These are phyloP conservation scores for Microcyclospora tardicrescens DNA, from an alignment of 2,329 filamentous ascomycete species.

Conservation along the genomic window DNA sequence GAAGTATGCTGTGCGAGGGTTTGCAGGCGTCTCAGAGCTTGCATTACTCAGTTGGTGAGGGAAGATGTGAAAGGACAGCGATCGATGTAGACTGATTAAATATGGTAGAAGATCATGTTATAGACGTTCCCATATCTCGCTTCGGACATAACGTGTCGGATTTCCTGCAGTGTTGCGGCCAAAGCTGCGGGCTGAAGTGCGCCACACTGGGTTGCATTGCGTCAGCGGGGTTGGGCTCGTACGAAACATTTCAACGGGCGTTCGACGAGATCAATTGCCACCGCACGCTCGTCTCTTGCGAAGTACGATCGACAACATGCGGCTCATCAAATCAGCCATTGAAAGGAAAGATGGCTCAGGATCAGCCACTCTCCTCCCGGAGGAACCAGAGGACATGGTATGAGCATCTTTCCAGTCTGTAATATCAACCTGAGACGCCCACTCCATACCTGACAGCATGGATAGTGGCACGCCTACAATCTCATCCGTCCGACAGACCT, in stretches of 20 bases:
- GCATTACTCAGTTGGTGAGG: too few species aligned
- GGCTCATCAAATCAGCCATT: constrained; percentile 53
- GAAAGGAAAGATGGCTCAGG: constrained; percentile 52
- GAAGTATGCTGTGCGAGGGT: too few species aligned
- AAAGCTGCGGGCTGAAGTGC: not conserved
- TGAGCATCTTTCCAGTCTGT: constrained; percentile 11
- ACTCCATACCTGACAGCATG: constrained; percentile 2
- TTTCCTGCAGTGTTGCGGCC: not conserved
- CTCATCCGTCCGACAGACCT: constrained; percentile 53
- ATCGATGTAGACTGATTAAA: too few species aligned
- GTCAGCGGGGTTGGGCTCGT: too few species aligned
- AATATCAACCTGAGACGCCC: not conserved
- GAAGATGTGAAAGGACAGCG: too few species aligned
- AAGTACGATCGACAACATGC: constrained; percentile 35
- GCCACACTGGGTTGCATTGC: too few species aligned
- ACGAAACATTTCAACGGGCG: too few species aligned
- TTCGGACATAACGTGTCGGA: not conserved
- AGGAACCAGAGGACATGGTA: constrained; percentile 66
- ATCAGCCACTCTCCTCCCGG: constrained; percentile 51
- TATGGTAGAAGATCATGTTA: too few species aligned
- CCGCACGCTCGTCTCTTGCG: not conserved
- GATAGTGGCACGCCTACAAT: constrained; percentile 62
- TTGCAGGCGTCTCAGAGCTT: too few species aligned
- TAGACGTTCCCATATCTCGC: too few species aligned
- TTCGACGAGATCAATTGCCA: not conserved